These are phyloP conservation scores for Cruciata laevipes DNA, from an alignment of 257 asterid species.

Conservation along the genomic window DNA sequence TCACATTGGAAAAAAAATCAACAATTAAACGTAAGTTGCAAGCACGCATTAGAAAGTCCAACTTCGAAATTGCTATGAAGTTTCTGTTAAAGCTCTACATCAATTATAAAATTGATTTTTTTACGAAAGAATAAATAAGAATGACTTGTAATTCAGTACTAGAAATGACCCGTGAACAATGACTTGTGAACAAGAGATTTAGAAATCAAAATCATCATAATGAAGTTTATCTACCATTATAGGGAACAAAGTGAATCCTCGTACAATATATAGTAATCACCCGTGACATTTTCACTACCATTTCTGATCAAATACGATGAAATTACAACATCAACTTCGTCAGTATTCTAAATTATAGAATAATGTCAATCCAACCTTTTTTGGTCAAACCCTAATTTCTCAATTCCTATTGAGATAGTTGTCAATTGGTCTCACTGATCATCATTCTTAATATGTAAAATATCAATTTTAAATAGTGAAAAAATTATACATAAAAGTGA, in stretches of 20 bases:
- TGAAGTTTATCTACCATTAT: background rate
- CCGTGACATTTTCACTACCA: background rate
- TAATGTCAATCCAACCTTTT: too few relatives aligned
- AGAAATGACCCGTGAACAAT: too few relatives aligned
- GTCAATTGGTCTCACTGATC: too few relatives aligned
- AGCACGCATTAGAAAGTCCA: background rate
- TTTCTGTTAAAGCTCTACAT: background rate
- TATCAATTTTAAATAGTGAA: too few relatives aligned
- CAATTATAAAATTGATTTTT: too few relatives aligned
- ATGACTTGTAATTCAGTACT: background rate
- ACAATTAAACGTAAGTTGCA: background rate
- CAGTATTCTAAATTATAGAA: too few relatives aligned
- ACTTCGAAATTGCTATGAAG: background rate
- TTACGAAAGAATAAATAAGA: too few relatives aligned
- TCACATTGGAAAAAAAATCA: background rate
- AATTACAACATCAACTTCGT: background rate
- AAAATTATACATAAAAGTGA: too few relatives aligned
- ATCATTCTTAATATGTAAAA: too few relatives aligned
- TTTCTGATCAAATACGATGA: background rate
- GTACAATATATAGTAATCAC: background rate
- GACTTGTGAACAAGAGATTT: background rate
- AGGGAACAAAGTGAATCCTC: conserved; percentile 4
- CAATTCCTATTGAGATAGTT: too few relatives aligned
- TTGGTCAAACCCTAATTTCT: too few relatives aligned
- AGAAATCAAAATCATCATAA: background rate